Evolutionary conservation across 805 yeast genomes (phyloP).

Genomic region (Yamadazyma nakazawae): DNA sequence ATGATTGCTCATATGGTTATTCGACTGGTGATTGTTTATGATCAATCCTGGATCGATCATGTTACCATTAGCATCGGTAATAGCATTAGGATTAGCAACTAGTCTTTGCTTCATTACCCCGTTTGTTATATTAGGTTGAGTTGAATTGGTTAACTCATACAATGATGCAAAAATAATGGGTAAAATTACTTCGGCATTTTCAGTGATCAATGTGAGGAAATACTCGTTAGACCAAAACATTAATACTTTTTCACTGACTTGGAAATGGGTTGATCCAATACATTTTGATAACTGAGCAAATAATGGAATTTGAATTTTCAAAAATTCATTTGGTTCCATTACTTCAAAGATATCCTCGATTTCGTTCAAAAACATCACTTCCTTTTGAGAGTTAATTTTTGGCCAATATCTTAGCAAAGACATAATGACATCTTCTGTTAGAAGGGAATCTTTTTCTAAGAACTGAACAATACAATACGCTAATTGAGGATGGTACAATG

Average conservation of each 20-base stretch:
- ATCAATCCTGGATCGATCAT: slow-evolving; percentile 36
- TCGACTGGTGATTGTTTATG: slow-evolving; percentile 14
- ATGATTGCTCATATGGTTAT: slow-evolving; percentile 1
- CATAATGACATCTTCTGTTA: slow-evolving; percentile 96
- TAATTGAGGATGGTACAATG: slow-evolving; percentile 92
- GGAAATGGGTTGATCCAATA: slow-evolving; percentile 93
- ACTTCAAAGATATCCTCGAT: slow-evolving; percentile 96
- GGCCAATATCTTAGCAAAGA: slow-evolving; percentile 96
- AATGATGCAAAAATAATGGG: slow-evolving; percentile 90
- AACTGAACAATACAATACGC: slow-evolving; percentile 97
- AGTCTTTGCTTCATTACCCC: slow-evolving; percentile 39
- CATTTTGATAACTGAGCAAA: slow-evolving; percentile 93
- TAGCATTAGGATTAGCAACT: slow-evolving; percentile 33
- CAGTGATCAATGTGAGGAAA: slow-evolving; percentile 84
- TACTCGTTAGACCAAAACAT: slow-evolving; percentile 95
- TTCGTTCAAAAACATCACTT: slow-evolving; percentile 92
- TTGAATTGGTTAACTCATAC: slow-evolving; percentile 69
- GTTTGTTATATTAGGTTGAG: slow-evolving; percentile 42
- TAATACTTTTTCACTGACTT: slow-evolving; percentile 92
- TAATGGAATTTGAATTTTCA: slow-evolving; percentile 86
- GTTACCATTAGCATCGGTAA: slow-evolving; percentile 43
- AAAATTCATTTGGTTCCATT: slow-evolving; percentile 89
- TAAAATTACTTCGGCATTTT: slow-evolving; percentile 85
- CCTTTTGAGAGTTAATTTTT: slow-evolving; percentile 89
- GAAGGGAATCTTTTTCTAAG: slow-evolving; percentile 84